Evolutionary conservation across 2,329 filamentous ascomycete genomes (phyloP).

Genomic region (Phaeosphaeriaceae sp.): DNA sequence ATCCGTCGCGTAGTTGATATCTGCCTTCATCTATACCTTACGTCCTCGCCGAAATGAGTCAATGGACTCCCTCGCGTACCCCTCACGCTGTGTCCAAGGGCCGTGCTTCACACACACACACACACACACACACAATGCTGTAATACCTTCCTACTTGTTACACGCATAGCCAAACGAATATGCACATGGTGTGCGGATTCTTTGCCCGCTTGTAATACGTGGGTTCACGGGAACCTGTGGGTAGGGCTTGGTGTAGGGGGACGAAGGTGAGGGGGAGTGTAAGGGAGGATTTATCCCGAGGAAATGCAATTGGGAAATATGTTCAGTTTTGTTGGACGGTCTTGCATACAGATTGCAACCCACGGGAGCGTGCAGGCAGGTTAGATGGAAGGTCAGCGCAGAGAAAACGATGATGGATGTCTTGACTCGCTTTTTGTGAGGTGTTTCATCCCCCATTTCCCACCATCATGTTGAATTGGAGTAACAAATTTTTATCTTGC

Average conservation of each 20-base stretch:
- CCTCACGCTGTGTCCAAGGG: background rate
- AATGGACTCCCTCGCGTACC: background rate
- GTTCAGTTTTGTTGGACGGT: too few species aligned
- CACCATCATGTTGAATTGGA: too few species aligned
- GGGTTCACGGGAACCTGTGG: slow-evolving; percentile 4
- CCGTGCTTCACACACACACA: slow-evolving; percentile 1
- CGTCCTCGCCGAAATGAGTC: too few species aligned
- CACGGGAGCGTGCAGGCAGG: too few species aligned
- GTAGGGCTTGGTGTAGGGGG: slow-evolving; percentile 8
- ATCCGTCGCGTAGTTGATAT: too few species aligned
- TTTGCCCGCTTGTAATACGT: background rate
- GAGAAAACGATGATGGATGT: too few species aligned
- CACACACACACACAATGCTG: slow-evolving; percentile 3
- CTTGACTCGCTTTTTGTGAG: too few species aligned
- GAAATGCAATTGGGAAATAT: background rate
- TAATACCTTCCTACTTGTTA: background rate
- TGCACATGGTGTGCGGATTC: slow-evolving; percentile 4
- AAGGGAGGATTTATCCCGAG: background rate
- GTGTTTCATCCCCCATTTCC: too few species aligned
- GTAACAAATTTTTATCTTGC: too few species aligned
- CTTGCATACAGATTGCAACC: too few species aligned
- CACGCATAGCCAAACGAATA: slow-evolving; percentile 8
- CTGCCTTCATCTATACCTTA: too few species aligned
- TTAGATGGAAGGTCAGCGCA: too few species aligned
- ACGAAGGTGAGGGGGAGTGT: background rate